These are phyloP conservation scores for Pittosporum tobira DNA, from an alignment of 129 eudicot genomes.

Conservation along the genomic window DNA sequence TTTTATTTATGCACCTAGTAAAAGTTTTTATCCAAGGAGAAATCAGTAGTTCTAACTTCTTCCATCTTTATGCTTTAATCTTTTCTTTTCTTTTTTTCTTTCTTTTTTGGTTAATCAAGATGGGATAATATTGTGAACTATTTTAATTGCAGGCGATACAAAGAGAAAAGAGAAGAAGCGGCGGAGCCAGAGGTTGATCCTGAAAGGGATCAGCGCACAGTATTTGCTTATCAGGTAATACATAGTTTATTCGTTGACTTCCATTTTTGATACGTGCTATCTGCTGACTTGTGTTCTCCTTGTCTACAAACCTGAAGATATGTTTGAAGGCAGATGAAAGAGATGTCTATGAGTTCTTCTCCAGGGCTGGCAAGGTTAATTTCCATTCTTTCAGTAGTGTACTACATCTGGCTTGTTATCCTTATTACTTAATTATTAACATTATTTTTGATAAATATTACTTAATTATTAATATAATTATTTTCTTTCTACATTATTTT, in stretches of 20 bases:
- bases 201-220: constrained; percentile 88
- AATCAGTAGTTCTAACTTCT: background rate
- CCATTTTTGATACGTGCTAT: background rate
- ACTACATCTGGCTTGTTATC: constrained; percentile 16
- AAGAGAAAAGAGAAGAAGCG: constrained; percentile 69
- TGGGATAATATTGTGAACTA: constrained; percentile 9
- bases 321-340: constrained; percentile 80
- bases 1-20: constrained; percentile 8
- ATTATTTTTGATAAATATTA: no score
- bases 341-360: constrained; percentile 83
- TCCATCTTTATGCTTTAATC: background rate
- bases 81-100: constrained; percentile 5
- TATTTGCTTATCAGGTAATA: constrained; percentile 85
- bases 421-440: background rate
- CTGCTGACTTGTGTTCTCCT: constrained; percentile 12
- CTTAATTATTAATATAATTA: background rate
- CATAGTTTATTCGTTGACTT: background rate
- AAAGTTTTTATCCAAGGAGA: constrained; percentile 5
- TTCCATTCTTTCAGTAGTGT: constrained; percentile 5
- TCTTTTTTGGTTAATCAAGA: constrained; percentile 8
- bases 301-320: constrained; percentile 31
- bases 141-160: constrained; percentile 49
- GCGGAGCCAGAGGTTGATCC: constrained; percentile 78
- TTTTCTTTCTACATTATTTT: no score
- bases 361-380: constrained; percentile 83